Base-by-base conservation (phyloP, 2,329 filamentous ascomycete species). In the Fusarium drepaniforme region DNA sequence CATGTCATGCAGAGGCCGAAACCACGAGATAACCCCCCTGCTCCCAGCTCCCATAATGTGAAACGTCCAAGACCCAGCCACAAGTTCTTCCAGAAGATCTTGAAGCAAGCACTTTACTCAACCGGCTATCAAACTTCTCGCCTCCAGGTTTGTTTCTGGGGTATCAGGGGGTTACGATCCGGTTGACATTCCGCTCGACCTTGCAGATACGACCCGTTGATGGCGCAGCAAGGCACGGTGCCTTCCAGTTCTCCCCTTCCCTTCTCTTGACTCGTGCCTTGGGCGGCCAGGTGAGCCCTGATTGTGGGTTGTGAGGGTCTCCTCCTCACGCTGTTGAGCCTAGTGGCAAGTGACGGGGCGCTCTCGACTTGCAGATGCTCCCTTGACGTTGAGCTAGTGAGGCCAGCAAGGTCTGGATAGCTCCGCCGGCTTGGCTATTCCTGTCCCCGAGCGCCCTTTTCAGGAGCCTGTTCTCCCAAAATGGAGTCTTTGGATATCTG, bases 71-170 rank as follows among this genome's bases (percentile, higher is more conserved):
- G 46, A 42, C 59, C 70, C 62, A 73, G 72, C 71, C 60, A 71
- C 70, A 70, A 68, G 66, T 68, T 75, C 60, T 78, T 78, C 76
- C 78, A 77, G 77, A 81, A 80, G 66, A 74, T 73, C 46, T 71
- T 73, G 73, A 77, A 64, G 74, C 73, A 64, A 49, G 66, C 63
- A 67, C 58, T 60, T 68, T 71, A 66, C 35, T 53, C 44, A 66
- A 46, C 68, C 56, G 46, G 40, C 67, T 40, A 53, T 70, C 64
- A 66, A 66, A 57, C 65, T 38, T 53, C 61, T 71, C 68, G 66
- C 59, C 67, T 70, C 64, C 62, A 71, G 35, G 33, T 53, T 70
- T 49, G 71, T 77, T 76, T 75, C 72, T 67, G 72, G 75, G 70
- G 71, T 72, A 74, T 75, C 72, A 71, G 70, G 75, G 73, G 68